Base-by-base conservation (phyloP, 2,329 filamentous ascomycete species). In the Alternaria arborescens region DNA sequence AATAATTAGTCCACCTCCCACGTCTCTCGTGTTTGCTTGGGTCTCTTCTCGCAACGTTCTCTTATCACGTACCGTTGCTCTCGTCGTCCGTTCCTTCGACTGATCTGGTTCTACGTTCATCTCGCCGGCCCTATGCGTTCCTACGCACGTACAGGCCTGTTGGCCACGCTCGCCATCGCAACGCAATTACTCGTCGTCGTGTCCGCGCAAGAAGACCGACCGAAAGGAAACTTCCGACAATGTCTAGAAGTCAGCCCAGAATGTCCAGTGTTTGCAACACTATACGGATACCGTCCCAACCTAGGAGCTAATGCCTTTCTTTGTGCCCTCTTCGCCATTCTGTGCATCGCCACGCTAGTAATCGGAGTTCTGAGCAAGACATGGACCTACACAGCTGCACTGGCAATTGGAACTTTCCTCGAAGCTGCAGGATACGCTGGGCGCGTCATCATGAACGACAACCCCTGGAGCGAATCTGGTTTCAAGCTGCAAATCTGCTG, bases 401-500 rank as follows among this genome's bases (percentile, higher is more conserved):
- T 81, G 3, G 74, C 70, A 3, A 68, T 81, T 11, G 82, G 80
- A 1, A 79, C 77, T 8, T 65, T 80, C 4, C 74, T 79, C 30
- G 82, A 84, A 65, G 58, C 77, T 20, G 69, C 81, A 10, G 82
- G 82, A 5, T 83, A 83, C 48, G 76, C 68, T 10, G 81, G 79
- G 10, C 76, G 82, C 36, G 65, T 82, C 12, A 73, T 82, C 40
- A 77, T 82, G 77, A 67, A 78, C 57, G 55, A 61, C 36, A 82
- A 83, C 47, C 80, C 80, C 0, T 82, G 77, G 78, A 75, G 75
- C 14, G 71, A 81, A 52, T 69, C 73, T 42, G 77, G 78, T 5
- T 80, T 81, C 62, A 77, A 80, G 53, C 75, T 82, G 5, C 80
- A 82, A 51, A 80, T 83, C 12, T 77, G 80, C 62, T 79, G 74